Conservation (phyloP, 2,329 filamentous ascomycete species). For the Fusarium sp. region DNA sequence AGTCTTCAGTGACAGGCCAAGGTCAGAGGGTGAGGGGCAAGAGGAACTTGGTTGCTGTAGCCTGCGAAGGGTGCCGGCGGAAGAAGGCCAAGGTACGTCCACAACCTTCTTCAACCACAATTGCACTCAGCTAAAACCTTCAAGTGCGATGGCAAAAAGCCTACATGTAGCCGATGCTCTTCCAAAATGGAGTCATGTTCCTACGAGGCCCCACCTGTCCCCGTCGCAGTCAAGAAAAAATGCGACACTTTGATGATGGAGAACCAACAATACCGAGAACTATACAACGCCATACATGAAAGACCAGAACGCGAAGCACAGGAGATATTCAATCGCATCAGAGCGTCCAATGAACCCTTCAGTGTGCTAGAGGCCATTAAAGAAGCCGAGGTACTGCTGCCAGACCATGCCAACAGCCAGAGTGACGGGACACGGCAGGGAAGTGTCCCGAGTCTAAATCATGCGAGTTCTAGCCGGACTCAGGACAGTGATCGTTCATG, state of each 20-base stretch:
- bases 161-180: constrained; percentile 15
- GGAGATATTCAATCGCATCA: constrained; percentile 14
- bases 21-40: neutral
- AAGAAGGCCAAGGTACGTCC: constrained; percentile 19
- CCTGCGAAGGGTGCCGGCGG: constrained; percentile 20
- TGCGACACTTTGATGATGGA: constrained; percentile 15
- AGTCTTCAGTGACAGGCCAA: neutral
- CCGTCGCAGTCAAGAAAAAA: constrained; percentile 13
- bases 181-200: constrained; percentile 12
- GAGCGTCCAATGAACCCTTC: constrained; percentile 6
- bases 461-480: constrained; percentile 3
- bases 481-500: neutral
- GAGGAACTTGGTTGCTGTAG: constrained; percentile 15
- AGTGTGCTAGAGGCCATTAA: constrained; percentile 8
- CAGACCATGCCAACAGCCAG: neutral
- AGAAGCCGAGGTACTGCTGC: constrained; percentile 11
- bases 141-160: constrained; percentile 21
- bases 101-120: neutral
- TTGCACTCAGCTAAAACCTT: neutral
- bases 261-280: constrained; percentile 25
- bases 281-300: constrained; percentile 15
- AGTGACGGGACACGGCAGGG: neutral
- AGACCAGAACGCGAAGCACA: constrained; percentile 15
- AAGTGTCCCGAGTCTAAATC: neutral
- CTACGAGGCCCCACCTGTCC: constrained; percentile 6